Evolutionary conservation across 2,329 filamentous ascomycete genomes (phyloP), one percentile per base, ranked within the genome.

Genomic region (Fusarium nurragi): DNA sequence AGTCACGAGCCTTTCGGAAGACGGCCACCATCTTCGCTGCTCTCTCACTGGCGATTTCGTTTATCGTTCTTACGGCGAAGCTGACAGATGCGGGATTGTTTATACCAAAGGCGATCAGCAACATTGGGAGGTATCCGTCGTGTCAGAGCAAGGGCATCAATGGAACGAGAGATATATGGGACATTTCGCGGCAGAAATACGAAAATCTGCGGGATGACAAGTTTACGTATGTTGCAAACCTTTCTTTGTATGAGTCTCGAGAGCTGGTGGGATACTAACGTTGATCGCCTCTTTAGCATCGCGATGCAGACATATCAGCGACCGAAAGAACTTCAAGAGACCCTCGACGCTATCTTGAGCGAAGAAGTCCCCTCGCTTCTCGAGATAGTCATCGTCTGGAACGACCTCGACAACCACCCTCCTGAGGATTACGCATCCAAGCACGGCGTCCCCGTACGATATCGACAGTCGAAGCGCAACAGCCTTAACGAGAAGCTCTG

Each of bases 351-450:
- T 1, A 67, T 79, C 18, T 63, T 77, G 7, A 47, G 36, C 14
- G 59, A 71, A 18, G 48, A 74, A 6, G 73, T 79, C 5, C 76
- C 77, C 12, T 79, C 77, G 1, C 74, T 79, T 5, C 65, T 65
- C 14, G 77, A 79, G 47, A 65, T 79, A n/a, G 75, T 78, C 37
- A 39, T 79, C 16, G 67, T 79, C 28, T 79, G 77, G 77, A 78
- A 78, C 53, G 72, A 79, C 36, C 55, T 75, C 23, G 75, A 77
- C 12, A 64, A 64, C 26, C 21, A 67, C 1, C 70, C 74, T 4
- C 77, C 77, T 1, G 48, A 58, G 0, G 56, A 71, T 38, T 78
- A 68, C 25, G 54, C 60, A 9, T 77, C 77, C 14, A 57, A 69
- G 18, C 60, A 71, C 46, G 73, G 73, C 41, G 72, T 78, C 8